Evolutionary conservation across 352 stramenopile species (phyloP).

Genomic region (Thalassiosira ordinaria): DNA sequence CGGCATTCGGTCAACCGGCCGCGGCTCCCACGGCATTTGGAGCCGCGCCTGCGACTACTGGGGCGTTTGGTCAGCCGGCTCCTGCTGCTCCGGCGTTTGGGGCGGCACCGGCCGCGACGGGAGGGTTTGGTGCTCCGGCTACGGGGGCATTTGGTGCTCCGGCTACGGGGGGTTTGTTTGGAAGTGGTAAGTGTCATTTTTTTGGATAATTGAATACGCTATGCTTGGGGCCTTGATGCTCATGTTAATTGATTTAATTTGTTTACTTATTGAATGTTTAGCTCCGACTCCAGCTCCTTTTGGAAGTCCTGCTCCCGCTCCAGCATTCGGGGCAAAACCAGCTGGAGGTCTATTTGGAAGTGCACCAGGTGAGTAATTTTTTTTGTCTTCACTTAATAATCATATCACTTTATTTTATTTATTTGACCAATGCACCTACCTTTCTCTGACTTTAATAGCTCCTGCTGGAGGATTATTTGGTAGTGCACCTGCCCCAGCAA

Average conservation of each 20-base stretch:
- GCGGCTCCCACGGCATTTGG: slow-evolving; percentile 44
- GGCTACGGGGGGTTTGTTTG: slow-evolving; percentile 36
- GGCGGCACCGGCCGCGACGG: slow-evolving; percentile 14
- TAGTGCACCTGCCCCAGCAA: slow-evolving; percentile 12
- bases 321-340: slow-evolving; percentile 33
- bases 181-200: slow-evolving; percentile 16
- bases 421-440: not conserved
- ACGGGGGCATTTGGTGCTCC: slow-evolving; percentile 37
- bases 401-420: too few relatives aligned
- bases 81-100: slow-evolving; percentile 38
- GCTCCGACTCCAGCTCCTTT: slow-evolving; percentile 63
- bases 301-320: slow-evolving; percentile 36
- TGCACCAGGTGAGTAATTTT: slow-evolving; percentile 10
- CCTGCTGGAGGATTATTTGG: slow-evolving; percentile 42
- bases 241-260: not conserved
- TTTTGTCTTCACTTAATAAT: too few relatives aligned
- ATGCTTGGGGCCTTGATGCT: not conserved
- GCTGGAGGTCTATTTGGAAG: slow-evolving; percentile 43
- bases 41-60: slow-evolving; percentile 21
- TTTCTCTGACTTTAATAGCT: not conserved
- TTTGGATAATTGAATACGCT: slow-evolving; percentile 8
- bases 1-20: slow-evolving; percentile 21
- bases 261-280: slow-evolving; percentile 53
- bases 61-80: slow-evolving; percentile 44
- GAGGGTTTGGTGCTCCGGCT: slow-evolving; percentile 41